Evolutionary conservation across 352 stramenopile genomes (phyloP).

Genomic region (Phytopythium kandeliae): DNA sequence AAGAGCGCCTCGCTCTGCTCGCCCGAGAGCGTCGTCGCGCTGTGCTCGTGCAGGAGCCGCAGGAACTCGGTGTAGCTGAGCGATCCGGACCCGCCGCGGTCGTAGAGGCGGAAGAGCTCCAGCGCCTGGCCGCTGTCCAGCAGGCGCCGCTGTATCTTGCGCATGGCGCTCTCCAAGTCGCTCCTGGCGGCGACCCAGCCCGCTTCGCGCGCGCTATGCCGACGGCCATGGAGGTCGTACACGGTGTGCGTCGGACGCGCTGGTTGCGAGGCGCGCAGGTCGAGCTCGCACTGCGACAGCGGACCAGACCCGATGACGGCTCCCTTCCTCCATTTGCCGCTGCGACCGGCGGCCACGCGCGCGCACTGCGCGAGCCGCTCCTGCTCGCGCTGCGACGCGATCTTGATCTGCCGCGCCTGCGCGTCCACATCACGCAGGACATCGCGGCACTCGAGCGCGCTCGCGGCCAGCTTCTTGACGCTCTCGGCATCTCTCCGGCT

Average conservation of each 20-base stretch:
- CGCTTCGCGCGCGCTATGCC: slow-evolving; percentile 23
- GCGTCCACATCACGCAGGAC: slow-evolving; percentile 28
- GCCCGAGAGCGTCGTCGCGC: slow-evolving; percentile 21
- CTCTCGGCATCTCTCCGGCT: slow-evolving; percentile 34
- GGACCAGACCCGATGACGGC: slow-evolving; percentile 33
- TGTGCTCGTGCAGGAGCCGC: slow-evolving; percentile 17
- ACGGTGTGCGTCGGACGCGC: slow-evolving; percentile 13
- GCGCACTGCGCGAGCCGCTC: slow-evolving; percentile 28
- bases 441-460: slow-evolving; percentile 56
- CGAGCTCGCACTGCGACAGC: slow-evolving; percentile 37
- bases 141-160: slow-evolving; percentile 44
- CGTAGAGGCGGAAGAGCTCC: slow-evolving; percentile 38
- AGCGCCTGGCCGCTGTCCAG: slow-evolving; percentile 16
- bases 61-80: slow-evolving; percentile 43
- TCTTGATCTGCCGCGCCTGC: slow-evolving; percentile 35
- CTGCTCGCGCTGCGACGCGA: slow-evolving; percentile 35
- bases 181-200: slow-evolving; percentile 17
- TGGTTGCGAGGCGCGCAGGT: slow-evolving; percentile 11
- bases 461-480: slow-evolving; percentile 37
- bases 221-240: slow-evolving; percentile 62
- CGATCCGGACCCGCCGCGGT: slow-evolving; percentile 39
- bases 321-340: slow-evolving; percentile 23
- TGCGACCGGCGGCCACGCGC: slow-evolving; percentile 22
- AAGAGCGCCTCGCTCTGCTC: slow-evolving; percentile 45
- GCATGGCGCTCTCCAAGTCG: slow-evolving; percentile 41